Base-by-base conservation (phyloP, 345 rosid genomes). In the Gossypium arboreum region DNA sequence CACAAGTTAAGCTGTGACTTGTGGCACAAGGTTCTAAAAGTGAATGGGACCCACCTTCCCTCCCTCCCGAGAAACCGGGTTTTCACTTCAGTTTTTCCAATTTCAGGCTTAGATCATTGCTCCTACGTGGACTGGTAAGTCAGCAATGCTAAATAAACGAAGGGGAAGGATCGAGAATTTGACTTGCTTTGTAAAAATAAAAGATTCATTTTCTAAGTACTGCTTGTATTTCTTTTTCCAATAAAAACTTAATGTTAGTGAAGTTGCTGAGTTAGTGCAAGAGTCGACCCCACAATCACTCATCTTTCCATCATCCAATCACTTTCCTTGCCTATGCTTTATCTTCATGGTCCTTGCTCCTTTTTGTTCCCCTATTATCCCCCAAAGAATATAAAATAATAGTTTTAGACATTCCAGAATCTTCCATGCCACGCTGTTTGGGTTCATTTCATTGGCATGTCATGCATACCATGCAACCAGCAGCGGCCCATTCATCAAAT, bases 91-190 rank as follows among this genome's bases (percentile, higher is more conserved):
- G 9, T 58, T 69, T 69, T 69, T 45, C 73, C 60, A 52, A 51
- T 13, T 22, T 1, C 12, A 51, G 73, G 60, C 16, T 29, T 27
- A 51, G 45, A 52, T 69, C 60, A 52, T 17, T 16, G 24, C 4
- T 69, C 60, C 59, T 4, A 51, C 47, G 45, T 69, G 73, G 27
- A 57, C 27, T 57, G 8, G 11, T 25, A 20, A 48, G 39, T 68
- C 43, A 68, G 57, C 72, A 24, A 45, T 7, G 12, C 12, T 47
- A 68, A 13, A 67, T 12, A 22, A 34, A 47, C 9, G 41, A 48
- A 68, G 58, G 15, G 29, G 72, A 68, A 68, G 72, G 58, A 68
- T 68, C 72, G 0, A 69, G 73, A 69, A 15, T 25, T 51, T 47
- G 6, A 67, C 56, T 24, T 22, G 27, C 18, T 50, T 17, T 0